Base-by-base conservation (phyloP, 768 basidiomycete genomes). In the Suillus brevipes region DNA sequence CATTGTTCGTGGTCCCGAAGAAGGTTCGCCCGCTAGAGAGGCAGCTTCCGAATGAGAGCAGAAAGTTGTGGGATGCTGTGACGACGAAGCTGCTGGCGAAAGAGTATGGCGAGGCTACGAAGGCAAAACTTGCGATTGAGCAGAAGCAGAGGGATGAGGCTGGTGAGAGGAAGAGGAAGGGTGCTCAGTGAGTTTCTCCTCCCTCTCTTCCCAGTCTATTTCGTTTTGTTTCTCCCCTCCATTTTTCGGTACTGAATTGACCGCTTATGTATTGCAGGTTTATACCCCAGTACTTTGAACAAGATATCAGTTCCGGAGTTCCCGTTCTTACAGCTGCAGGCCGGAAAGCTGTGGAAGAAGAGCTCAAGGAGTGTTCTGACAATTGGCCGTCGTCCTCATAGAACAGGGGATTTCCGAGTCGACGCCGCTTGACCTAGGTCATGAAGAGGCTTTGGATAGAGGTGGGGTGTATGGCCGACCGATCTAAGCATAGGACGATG, bases 91-190 rank as follows among this genome's bases (percentile, higher is more conserved):
- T 99, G 64, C 58, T 92, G 52, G 84, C 79, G 73, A 99, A 97
- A 84, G 92, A 96, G 73, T 99, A 85, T 78, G 83, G 85, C 28
- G 94, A 96, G 49, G 97, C 97, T 61, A 98, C 94, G 64, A 91
- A 84, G 81, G 86, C 91, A 80, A 99, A 99, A 83, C 85, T 95
- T 61, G 77, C 77, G 6, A 97, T 99, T 63, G 97, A 99, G 79
- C 97, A 99, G 84, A 85, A 75, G 73, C 97, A 99, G 82, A 81
- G 97, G 60, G 95, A 98, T 65, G 85, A 88, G 38, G 92, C 95
- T 7, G 91, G 89, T 13, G 92, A 94, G 75, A 83, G 94, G 78
- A 96, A 94, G 82, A 85, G 83, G 75, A 90, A 87, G 64, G 92
- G 90, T 20, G 75, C 86, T 37, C 83, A 85, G 93, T 97, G 72